These are phyloP conservation scores for Colletotrichum sublineola DNA, from an alignment of 2,329 filamentous ascomycete species.

Conservation along the genomic window DNA sequence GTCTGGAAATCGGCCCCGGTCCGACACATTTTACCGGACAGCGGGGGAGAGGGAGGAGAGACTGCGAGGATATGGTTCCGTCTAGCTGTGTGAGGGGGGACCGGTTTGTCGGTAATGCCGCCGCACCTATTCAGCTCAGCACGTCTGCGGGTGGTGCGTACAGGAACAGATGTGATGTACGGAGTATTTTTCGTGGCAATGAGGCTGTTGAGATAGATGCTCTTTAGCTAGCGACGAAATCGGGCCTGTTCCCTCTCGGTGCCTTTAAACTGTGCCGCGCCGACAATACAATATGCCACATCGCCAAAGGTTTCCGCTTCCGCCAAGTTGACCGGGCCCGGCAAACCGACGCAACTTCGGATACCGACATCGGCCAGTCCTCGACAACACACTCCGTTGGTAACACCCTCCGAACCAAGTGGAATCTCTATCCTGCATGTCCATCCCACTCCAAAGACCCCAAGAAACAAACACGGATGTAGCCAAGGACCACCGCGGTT, in stretches of 20 bases:
- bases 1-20: not conserved
- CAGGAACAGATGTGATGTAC: too few species aligned
- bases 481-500: not conserved
- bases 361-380: conserved; percentile 15
- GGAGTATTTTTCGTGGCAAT: too few species aligned
- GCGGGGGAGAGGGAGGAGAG: not conserved
- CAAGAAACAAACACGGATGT: not conserved
- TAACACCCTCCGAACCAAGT: not conserved
- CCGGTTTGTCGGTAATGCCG: conserved; percentile 3
- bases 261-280: not conserved
- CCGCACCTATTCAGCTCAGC: not conserved
- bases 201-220: too few species aligned
- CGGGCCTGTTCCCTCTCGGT: not conserved
- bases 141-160: not conserved
- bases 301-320: not conserved
- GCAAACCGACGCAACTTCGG: conserved; percentile 2
- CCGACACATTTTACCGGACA: conserved; percentile 14
- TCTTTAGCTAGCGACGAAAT: too few species aligned
- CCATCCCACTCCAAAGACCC: not conserved
- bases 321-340: not conserved
- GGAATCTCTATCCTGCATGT: not conserved
- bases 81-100: not conserved
- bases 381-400: not conserved
- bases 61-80: not conserved
- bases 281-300: not conserved